Evolutionary conservation across 2,329 filamentous ascomycete genomes (phyloP).

Genomic region (Pseudogymnoascus destructans): DNA sequence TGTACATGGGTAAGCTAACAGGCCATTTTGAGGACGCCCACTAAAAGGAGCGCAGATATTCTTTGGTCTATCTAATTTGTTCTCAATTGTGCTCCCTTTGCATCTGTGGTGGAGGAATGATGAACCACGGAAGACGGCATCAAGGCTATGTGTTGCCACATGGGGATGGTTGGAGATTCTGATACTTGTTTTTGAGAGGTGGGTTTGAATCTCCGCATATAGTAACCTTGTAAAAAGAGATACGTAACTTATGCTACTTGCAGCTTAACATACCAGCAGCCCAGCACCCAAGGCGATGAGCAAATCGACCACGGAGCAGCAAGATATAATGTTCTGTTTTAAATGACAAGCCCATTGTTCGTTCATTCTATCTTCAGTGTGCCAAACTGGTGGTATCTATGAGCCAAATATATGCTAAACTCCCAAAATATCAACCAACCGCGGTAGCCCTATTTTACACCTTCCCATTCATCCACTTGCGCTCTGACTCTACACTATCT

Average conservation of each 20-base stretch:
- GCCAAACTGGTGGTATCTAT: constrained; percentile 2
- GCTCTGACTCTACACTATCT: not conserved
- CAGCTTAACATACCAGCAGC: not conserved
- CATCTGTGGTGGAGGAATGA: too few relatives aligned
- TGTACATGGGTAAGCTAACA: too few relatives aligned
- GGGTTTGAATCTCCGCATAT: not conserved
- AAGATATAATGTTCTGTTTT: not conserved
- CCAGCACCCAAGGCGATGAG: not conserved
- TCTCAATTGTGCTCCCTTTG: too few relatives aligned
- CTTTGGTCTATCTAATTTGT: too few relatives aligned
- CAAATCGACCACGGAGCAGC: not conserved
- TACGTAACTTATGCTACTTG: not conserved
- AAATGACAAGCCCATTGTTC: not conserved
- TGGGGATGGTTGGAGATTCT: not conserved
- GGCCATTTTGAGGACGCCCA: too few relatives aligned
- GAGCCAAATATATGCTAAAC: constrained; percentile 3
- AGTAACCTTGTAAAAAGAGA: not conserved
- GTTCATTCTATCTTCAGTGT: not conserved
- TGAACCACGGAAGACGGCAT: not conserved
- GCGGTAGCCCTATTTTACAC: not conserved
- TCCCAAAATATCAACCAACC: not conserved
- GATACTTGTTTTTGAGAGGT: not conserved
- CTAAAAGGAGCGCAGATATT: too few relatives aligned
- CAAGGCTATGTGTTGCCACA: not conserved
- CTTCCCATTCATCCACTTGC: not conserved